phyloP scores from a whole-genome alignment of 2,329 filamentous ascomycete genomes.

The Metarhizium robertsii region DNA sequence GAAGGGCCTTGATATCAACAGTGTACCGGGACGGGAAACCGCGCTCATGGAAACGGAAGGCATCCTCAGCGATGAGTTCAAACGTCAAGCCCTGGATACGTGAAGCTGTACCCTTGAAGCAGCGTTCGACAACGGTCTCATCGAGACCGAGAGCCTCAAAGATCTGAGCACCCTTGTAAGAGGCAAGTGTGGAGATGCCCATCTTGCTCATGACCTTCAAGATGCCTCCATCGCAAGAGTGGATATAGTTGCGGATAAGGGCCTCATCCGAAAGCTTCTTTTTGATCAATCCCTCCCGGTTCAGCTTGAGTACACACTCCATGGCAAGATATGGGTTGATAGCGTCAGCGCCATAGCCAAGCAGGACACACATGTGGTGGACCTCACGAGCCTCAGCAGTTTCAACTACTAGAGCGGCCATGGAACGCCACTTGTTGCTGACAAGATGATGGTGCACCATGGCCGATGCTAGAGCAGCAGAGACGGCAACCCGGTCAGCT shows the following conservation, averaged over 20 bases:
- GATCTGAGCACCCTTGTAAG: constrained; percentile 96
- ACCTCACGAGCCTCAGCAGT: constrained; percentile 94
- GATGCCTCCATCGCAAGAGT: constrained; percentile 92
- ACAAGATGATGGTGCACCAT: constrained; percentile 95
- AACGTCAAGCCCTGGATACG: constrained; percentile 93
- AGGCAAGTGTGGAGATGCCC: constrained; percentile 94
- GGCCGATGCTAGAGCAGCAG: constrained; percentile 76
- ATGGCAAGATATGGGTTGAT: constrained; percentile 93
- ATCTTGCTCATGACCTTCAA: constrained; percentile 99
- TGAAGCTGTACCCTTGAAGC: constrained; percentile 89
- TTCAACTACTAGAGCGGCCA: constrained; percentile 79
- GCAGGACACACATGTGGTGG: constrained; percentile 96
- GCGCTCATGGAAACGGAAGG: constrained; percentile 88
- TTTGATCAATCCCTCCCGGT: constrained; percentile 84
- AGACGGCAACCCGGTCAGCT: constrained; percentile 74
- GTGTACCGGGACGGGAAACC: constrained; percentile 79
- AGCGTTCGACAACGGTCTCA: constrained; percentile 83
- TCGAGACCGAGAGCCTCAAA: constrained; percentile 94
- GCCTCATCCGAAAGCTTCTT: constrained; percentile 77
- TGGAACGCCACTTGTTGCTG: constrained; percentile 89
- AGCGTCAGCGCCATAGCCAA: constrained; percentile 90
- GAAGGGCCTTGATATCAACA: constrained; percentile 65
- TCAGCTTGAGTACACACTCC: constrained; percentile 95
- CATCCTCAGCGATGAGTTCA: constrained; percentile 86
- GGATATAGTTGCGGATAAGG: constrained; percentile 92